These are phyloP conservation scores for Kodamaea hsintzibuensis DNA, from an alignment of 805 yeast genomes.

Conservation along the genomic window DNA sequence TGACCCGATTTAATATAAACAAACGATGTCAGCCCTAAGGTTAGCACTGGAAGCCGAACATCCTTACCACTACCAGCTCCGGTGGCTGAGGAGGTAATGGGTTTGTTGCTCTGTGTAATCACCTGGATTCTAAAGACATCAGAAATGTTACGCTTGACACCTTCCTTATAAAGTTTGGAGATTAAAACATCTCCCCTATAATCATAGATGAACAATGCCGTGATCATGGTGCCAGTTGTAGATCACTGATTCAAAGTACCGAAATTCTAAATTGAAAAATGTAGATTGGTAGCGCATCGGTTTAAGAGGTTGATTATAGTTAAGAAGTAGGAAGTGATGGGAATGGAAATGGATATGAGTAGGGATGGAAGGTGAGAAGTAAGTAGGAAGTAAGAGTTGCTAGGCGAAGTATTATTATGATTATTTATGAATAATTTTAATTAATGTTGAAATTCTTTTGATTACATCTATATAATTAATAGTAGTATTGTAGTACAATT, in stretches of 20 bases:
- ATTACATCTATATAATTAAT: no score
- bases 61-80: conserved; percentile 19
- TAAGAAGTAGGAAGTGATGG: no score
- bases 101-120: conserved; percentile 51
- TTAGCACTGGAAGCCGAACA: conserved; percentile 51
- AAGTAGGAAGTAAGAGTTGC: no score
- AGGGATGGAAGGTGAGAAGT: no score
- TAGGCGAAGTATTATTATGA: no score
- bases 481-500: no score
- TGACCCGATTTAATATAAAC: conserved; percentile 64
- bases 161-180: conserved; percentile 70
- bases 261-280: neutral
- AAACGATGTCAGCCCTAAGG: conserved; percentile 91
- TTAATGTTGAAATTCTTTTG: no score
- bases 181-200: conserved; percentile 81
- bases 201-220: conserved; percentile 78
- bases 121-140: conserved; percentile 94
- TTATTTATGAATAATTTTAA: no score
- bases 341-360: no score
- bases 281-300: neutral
- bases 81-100: conserved; percentile 15
- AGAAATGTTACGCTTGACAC: conserved; percentile 73
- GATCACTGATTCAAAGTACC: neutral
- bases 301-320: neutral
- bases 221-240: conserved; percentile 56